These are phyloP conservation scores for Daedaleopsis sinensis DNA, from an alignment of 768 basidiomycete species.

Conservation along the genomic window DNA sequence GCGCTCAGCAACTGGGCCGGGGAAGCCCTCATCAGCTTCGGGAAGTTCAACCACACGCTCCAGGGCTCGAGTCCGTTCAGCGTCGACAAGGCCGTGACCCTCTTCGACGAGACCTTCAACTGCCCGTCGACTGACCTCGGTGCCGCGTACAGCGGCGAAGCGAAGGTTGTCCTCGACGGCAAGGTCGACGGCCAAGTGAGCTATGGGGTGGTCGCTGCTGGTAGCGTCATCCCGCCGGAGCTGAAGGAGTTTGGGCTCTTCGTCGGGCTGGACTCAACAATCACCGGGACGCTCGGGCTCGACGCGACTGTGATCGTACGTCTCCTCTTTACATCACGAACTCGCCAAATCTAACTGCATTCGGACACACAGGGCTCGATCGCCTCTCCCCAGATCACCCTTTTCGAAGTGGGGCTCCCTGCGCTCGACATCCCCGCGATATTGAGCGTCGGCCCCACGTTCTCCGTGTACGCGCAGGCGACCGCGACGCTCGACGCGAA, in stretches of 20 bases:
- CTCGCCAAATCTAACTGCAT: neutral
- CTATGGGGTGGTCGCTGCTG: slow-evolving; percentile 44
- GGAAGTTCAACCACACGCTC: slow-evolving; percentile 22
- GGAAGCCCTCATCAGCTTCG: slow-evolving; percentile 5
- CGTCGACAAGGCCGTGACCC: slow-evolving; percentile 22
- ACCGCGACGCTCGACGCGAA: slow-evolving; percentile 36
- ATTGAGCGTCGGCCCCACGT: slow-evolving; percentile 50
- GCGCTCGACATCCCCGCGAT: slow-evolving; percentile 55
- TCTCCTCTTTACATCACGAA: neutral
- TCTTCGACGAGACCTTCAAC: slow-evolving; percentile 23
- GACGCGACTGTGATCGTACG: slow-evolving; percentile 41
- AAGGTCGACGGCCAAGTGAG: slow-evolving; percentile 37
- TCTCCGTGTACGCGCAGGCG: slow-evolving; percentile 42
- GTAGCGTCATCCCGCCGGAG: slow-evolving; percentile 45
- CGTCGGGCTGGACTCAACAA: slow-evolving; percentile 39
- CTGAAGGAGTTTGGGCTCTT: slow-evolving; percentile 16
- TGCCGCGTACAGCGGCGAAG: slow-evolving; percentile 25
- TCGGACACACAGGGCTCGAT: slow-evolving; percentile 37
- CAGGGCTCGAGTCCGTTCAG: slow-evolving; percentile 19
- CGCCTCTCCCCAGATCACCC: slow-evolving; percentile 44
- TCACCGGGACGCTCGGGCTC: slow-evolving; percentile 43
- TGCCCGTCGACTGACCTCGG: slow-evolving; percentile 20
- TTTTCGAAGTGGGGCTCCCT: slow-evolving; percentile 47
- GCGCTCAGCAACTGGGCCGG: slow-evolving; percentile 12
- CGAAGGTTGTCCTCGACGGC: slow-evolving; percentile 30